A percentile compares a stretch with the other conserved stretches of the same genome.
Conservation (phyloP, 2,329 filamentous ascomycete species). For the Sporothrix luriei region DNA sequence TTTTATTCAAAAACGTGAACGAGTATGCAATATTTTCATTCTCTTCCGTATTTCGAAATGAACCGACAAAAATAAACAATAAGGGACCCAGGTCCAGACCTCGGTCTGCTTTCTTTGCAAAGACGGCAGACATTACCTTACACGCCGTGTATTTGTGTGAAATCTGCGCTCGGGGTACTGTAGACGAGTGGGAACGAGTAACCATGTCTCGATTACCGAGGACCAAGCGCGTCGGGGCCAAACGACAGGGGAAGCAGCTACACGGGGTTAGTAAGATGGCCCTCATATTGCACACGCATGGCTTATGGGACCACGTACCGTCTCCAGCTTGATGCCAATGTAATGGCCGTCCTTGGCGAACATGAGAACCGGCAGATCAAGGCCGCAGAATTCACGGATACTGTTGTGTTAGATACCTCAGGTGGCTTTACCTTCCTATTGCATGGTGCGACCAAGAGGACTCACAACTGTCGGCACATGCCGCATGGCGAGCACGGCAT, state of each 20-base stretch:
- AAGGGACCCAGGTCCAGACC: background rate
- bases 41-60: background rate
- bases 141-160: background rate
- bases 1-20: background rate
- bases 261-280: constrained; percentile 28
- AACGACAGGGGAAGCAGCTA: constrained; percentile 72
- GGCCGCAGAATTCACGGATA: constrained; percentile 73
- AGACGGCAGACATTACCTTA: constrained; percentile 14
- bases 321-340: constrained; percentile 68
- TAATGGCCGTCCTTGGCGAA: constrained; percentile 80
- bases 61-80: background rate
- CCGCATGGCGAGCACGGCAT: constrained; percentile 76
- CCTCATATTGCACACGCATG: background rate
- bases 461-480: constrained; percentile 92
- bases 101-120: background rate
- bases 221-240: constrained; percentile 60
- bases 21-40: background rate
- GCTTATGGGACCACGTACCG: constrained; percentile 51
- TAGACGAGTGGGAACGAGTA: background rate
- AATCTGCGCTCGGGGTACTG: background rate
- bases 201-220: background rate
- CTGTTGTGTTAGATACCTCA: constrained; percentile 45
- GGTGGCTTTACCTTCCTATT: background rate
- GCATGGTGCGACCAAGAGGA: constrained; percentile 34
- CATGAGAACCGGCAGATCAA: constrained; percentile 82